A percentile compares a stretch with the other conserved stretches of the same genome.
Evolutionary conservation across 2,329 filamentous ascomycete genomes (phyloP).

Genomic region (Xylaria digitata): DNA sequence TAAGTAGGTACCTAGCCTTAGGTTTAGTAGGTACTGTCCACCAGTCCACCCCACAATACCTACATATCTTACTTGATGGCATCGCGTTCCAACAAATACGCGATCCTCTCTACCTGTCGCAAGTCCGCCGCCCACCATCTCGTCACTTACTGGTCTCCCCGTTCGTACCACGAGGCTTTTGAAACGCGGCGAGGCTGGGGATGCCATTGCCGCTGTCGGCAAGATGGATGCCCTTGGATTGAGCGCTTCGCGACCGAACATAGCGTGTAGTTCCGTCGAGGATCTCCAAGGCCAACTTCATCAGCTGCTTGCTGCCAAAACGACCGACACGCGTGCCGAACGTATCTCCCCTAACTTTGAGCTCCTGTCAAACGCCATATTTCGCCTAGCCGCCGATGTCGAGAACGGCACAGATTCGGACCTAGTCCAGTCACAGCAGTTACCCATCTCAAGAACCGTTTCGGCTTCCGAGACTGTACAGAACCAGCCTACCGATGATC

Average conservation of each 20-base stretch:
- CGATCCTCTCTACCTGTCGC: slow-evolving; percentile 9
- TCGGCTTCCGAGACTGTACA: slow-evolving; percentile 59
- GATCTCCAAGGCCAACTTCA: slow-evolving; percentile 62
- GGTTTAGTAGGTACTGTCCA: too few relatives aligned
- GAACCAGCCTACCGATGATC: slow-evolving; percentile 62
- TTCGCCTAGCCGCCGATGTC: slow-evolving; percentile 55
- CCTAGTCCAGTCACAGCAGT: slow-evolving; percentile 44
- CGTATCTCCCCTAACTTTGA: slow-evolving; percentile 61
- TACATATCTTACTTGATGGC: not conserved
- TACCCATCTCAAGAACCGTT: slow-evolving; percentile 54
- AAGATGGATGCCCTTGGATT: slow-evolving; percentile 49
- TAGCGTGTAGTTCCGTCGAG: slow-evolving; percentile 54
- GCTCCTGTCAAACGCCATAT: slow-evolving; percentile 57
- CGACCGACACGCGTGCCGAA: slow-evolving; percentile 61
- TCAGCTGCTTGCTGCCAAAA: slow-evolving; percentile 55
- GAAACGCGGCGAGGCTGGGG: not conserved
- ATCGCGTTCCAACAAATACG: slow-evolving; percentile 22
- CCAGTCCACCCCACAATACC: too few relatives aligned
- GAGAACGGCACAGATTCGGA: slow-evolving; percentile 52
- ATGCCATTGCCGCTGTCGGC: not conserved
- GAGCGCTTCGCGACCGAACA: slow-evolving; percentile 47
- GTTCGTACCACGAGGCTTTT: not conserved
- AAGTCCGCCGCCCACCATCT: slow-evolving; percentile 8
- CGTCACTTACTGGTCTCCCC: slow-evolving; percentile 1
- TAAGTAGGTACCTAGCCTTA: too few relatives aligned